Base-by-base conservation (phyloP, 345 rosid genomes). In the Eucalyptus polyanthemos region DNA sequence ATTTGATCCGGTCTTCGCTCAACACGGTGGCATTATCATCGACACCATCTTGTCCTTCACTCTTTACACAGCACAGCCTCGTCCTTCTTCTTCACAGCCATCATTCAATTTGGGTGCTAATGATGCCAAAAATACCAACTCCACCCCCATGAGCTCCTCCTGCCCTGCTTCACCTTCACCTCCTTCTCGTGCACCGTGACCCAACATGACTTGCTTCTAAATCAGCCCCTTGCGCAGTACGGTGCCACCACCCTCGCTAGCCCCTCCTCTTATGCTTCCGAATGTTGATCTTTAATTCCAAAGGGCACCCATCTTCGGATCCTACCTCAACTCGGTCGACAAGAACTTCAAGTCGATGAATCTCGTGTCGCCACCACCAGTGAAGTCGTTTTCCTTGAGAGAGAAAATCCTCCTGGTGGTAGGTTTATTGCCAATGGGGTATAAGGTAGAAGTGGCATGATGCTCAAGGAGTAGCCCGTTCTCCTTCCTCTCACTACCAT, bases 341-440 rank as follows among this genome's bases (percentile, higher is more conserved):
- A 93, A 92, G 90, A 98, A 98, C 87, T 97, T 97, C 80, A 98
- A 92, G 90, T 98, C 99, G 31, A 98, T 98, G 89, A 98, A 97
- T 29, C 96, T 96, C 34, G 94, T 92, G 83, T 97, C 97, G 81
- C 96, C 97, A 87, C 93, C 93, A 21, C 95, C 95, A 2, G 93
- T 93, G 22, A 95, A 96, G 86, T 93, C 95, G 60, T 93, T 95
- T 90, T 97, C 98, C 89, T 93, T 96, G 80, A 95, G 93, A 9
- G 98, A 96, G 90, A 95, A 92, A 19, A 95, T 95, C 22, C 98
- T 93, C 86, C 96, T 93, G 88, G 92, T 93, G 37, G 88, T 54
- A 3, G 90, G 91, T 17, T 54, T 88, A 13, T 45, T 91, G 88
- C 91, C 88, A 81, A 87, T 54, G 29, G 88, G 45, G 58, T 69